Evolutionary conservation across 305 asterid genomes (phyloP), one percentile per base, ranked within the genome.

Genomic region (Fraxinus nigra): DNA sequence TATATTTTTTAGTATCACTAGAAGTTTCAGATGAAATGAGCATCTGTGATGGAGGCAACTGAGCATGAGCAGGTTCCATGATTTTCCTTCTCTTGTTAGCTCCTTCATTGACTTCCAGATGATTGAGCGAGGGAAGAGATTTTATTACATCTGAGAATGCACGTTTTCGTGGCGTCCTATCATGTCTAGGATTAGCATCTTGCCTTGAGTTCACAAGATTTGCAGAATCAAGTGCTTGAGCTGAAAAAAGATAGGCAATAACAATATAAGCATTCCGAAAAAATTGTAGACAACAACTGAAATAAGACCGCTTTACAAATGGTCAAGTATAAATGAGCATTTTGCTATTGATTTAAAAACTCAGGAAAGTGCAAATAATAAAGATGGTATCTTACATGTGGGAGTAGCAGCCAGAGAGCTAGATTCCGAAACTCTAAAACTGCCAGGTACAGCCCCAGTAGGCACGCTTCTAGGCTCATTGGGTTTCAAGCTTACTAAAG

Each of bases 11-110:
- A 80, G 87, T 78, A 88, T 86, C 89, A 82, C 80, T 84, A 75
- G 92, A 82, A 81, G 87, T 85, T 38, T 86, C 92, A n/a, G 90
- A 79, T 16, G 95, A 87, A 86, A 84, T 77, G 63, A 87, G 88
- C 14, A 88, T 84, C 76, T 77, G 88, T 13, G 89, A 78, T 46
- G 89, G 75, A 86, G 90, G 85, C 78, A 80, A 85, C 77, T 87
- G 92, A 82, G 86, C 78, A 81, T 80, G 83, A 59, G 86, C 81
- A 43, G 82, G 78, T 76, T 84, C 91, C 76, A 79, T 76, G 77
- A 85, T 79, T 89, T 88, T 93, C 85, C 91, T 95, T 88, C 96
- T 92, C 94, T 97, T 94, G 79, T 77, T 83, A 63, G 89, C 81
- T 77, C 87, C 78, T 80, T 82, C 97, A 77, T 78, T 86, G 70